Percentiles rank a stretch among this genome's conserved stretches.
Conservation (phyloP, 495 filamentous ascomycete genomes). For the Aspergillus leporis region DNA sequence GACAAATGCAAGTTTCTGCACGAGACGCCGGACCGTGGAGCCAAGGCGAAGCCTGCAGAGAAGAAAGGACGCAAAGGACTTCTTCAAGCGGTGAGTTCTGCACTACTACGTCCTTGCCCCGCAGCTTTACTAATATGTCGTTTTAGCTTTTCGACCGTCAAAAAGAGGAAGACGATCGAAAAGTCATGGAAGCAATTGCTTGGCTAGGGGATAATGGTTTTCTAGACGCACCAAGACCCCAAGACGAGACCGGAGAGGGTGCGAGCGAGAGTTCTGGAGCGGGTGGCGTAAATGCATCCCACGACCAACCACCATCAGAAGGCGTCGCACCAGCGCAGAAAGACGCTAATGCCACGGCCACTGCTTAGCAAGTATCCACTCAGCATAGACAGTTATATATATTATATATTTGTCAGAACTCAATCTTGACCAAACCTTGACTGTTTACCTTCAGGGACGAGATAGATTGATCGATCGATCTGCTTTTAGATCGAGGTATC, state of each 20-base stretch:
- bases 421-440: slow-evolving; percentile 1
- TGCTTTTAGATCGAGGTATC: background rate
- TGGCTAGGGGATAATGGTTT: slow-evolving; percentile 46
- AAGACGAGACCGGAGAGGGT: background rate
- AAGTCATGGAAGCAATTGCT: slow-evolving; percentile 45
- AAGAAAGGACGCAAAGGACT: slow-evolving; percentile 47
- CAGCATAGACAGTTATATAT: background rate
- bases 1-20: slow-evolving; percentile 49
- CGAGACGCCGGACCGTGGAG: slow-evolving; percentile 32
- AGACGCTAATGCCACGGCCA: background rate
- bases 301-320: background rate
- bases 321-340: slow-evolving; percentile 1
- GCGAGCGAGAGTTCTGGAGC: background rate
- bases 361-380: background rate
- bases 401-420: background rate
- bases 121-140: background rate
- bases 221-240: slow-evolving; percentile 11
- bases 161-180: slow-evolving; percentile 44
- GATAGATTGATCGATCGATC: background rate
- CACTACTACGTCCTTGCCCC: background rate
- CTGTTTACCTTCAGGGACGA: background rate
- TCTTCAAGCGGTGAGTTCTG: slow-evolving; percentile 50
- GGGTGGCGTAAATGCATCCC: slow-evolving; percentile 4
- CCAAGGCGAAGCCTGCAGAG: slow-evolving; percentile 33
- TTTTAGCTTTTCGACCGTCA: slow-evolving; percentile 48